Evolutionary conservation across 2,329 filamentous ascomycete genomes (phyloP).

Genomic region (Alternaria tenuissima): DNA sequence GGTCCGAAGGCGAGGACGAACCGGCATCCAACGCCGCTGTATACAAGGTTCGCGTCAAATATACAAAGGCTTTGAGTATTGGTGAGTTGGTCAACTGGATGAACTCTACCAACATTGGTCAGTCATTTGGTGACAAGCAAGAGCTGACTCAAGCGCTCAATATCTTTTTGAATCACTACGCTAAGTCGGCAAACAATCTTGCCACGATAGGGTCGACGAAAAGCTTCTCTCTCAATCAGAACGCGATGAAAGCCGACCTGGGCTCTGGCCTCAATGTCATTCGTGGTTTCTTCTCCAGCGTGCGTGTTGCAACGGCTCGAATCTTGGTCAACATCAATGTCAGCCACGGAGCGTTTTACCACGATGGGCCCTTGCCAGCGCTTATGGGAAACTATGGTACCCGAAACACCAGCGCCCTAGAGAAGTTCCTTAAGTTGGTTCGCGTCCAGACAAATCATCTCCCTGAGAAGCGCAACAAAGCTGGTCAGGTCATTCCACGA

Average conservation of each 20-base stretch:
- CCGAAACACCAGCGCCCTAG: constrained; percentile 30
- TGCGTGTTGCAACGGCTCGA: constrained; percentile 64
- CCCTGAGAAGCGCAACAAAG: constrained; percentile 43
- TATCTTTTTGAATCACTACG: constrained; percentile 62
- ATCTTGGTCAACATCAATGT: constrained; percentile 70
- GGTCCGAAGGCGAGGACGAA: constrained; percentile 31
- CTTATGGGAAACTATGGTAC: constrained; percentile 32
- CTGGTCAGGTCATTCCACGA: constrained; percentile 41
- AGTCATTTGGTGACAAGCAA: constrained; percentile 52
- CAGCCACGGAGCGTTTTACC: constrained; percentile 65
- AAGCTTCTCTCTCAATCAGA: constrained; percentile 49
- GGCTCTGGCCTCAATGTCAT: constrained; percentile 63
- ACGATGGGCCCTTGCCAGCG: constrained; percentile 50
- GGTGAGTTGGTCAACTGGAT: constrained; percentile 58
- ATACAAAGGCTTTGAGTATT: constrained; percentile 23
- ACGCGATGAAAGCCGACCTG: constrained; percentile 49
- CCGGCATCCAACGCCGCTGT: constrained; percentile 12
- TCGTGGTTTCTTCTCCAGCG: constrained; percentile 68
- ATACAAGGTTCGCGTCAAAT: constrained; percentile 27
- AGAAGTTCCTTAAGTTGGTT: constrained; percentile 50
- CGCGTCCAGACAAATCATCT: constrained; percentile 50
- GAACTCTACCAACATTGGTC: constrained; percentile 49
- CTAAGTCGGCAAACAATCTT: constrained; percentile 53
- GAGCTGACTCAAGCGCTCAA: constrained; percentile 65
- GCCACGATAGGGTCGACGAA: constrained; percentile 61